These are phyloP conservation scores for Closterium sp. DNA, from an alignment of 139 green algal species.

Conservation along the genomic window DNA sequence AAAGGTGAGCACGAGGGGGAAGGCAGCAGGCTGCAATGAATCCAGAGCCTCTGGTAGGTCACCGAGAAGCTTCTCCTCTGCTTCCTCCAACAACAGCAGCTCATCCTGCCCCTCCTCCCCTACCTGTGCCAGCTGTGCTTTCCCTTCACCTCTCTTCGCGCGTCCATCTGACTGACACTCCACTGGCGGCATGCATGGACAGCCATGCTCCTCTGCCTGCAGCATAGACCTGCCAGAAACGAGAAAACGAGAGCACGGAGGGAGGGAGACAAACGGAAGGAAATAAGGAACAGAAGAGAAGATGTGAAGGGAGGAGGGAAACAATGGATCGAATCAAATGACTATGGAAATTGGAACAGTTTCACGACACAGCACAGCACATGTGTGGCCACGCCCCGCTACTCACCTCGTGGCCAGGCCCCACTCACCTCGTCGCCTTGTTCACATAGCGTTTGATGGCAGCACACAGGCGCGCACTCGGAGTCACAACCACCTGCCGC, in stretches of 20 bases:
- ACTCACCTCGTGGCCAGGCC: too few relatives aligned
- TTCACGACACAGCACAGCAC: too few relatives aligned
- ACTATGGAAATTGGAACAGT: too few relatives aligned
- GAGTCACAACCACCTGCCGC: constrained; percentile 29
- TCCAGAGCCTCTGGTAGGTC: not conserved
- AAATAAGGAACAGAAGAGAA: too few relatives aligned
- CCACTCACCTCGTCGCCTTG: constrained; percentile 9
- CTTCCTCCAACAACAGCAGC: not conserved
- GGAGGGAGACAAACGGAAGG: not conserved
- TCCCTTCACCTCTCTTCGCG: too few relatives aligned
- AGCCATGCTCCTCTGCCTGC: too few relatives aligned
- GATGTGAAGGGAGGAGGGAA: too few relatives aligned
- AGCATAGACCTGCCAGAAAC: constrained; percentile 37
- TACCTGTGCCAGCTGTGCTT: not conserved
- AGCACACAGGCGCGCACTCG: constrained; percentile 31
- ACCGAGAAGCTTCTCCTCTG: not conserved
- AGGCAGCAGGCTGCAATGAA: not conserved
- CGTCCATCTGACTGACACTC: too few relatives aligned
- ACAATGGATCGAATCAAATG: too few relatives aligned
- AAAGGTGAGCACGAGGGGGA: not conserved
- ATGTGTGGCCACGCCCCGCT: too few relatives aligned
- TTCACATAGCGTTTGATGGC: constrained; percentile 11
- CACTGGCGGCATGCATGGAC: too few relatives aligned
- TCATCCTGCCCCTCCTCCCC: not conserved
- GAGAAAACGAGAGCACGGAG: too few relatives aligned